Evolutionary conservation across 345 rosid species (phyloP), one percentile per base, ranked within the genome.

Genomic region (Triadica sebifera): DNA sequence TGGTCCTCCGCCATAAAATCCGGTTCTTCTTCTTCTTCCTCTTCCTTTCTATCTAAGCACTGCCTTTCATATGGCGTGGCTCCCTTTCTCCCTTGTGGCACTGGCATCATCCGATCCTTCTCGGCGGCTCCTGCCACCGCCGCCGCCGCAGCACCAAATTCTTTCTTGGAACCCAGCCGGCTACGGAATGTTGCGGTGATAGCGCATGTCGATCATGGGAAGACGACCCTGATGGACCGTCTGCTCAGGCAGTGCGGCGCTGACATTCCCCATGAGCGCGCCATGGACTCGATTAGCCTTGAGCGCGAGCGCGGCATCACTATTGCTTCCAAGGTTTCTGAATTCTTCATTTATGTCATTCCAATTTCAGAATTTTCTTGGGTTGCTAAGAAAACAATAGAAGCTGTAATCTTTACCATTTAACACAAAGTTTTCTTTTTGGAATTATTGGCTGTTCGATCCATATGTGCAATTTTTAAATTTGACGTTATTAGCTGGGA

Each of bases 231-330:
- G 41, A 95, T 93, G 99, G 99, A 95, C 88, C 82, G 99, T 56
- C 78, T 95, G 67, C 91, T 95, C 5, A 87, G 98, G 78, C 98
- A 95, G 96, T 95, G 99, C 80, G 99, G 99, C 8, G 97, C 99
- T 2, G 97, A 93, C 70, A 87, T 95, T 38, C 97, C 99, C 0
- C 99, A 95, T 57, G 99, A 95, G 79, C 97, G 98, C 51, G 98
- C 99, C 79, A 95, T 95, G 99, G 99, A 95, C 66, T 95, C 99
- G 59, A 95, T 88, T 74, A 90, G 84, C 81, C 97, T 95, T 20
- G 99, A 95, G 88, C 94, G 99, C 6, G 97, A 93, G 85, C 85
- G 98, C 60, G 98, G 99, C 47, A 91, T 95, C 86, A 95, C 99
- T 20, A 95, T 95, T 34, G 82, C 99, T 58, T 95, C 98, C 2